Conservation (phyloP, 352 stramenopile genomes). For the Phytopythium delawarense region DNA sequence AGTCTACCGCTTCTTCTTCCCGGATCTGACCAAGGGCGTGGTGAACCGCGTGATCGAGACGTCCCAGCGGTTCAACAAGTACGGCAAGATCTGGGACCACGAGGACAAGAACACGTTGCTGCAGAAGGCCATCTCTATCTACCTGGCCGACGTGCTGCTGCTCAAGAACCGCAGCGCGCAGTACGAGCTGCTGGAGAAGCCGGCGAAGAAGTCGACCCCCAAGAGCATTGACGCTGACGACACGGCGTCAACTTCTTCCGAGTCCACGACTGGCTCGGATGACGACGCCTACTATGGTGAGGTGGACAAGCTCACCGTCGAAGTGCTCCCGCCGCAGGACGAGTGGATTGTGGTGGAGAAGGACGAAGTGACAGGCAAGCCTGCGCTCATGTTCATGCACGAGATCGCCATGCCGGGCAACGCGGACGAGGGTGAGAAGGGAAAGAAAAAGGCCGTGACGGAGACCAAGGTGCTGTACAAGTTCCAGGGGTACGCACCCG, state of each 20-base stretch:
- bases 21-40: neutral
- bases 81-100: slow-evolving; percentile 31
- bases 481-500: slow-evolving; percentile 9
- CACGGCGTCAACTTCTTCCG: neutral
- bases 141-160: slow-evolving; percentile 27
- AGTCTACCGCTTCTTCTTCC: no score
- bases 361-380: no score
- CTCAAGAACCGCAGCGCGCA: slow-evolving; percentile 21
- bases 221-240: no score
- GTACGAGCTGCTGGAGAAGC: slow-evolving; percentile 35
- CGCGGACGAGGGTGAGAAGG: slow-evolving; percentile 8
- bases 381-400: slow-evolving; percentile 15
- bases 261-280: no score
- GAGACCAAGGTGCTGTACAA: slow-evolving; percentile 25
- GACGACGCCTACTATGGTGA: no score
- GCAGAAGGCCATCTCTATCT: slow-evolving; percentile 43
- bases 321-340: no score
- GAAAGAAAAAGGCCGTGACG: slow-evolving; percentile 19
- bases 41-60: slow-evolving; percentile 28
- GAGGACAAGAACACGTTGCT: slow-evolving; percentile 33
- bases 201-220: slow-evolving; percentile 6
- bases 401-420: slow-evolving; percentile 8
- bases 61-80: slow-evolving; percentile 28
- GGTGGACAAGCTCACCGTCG: no score
- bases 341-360: no score